A percentile compares a stretch with the other conserved stretches of the same genome.
Conservation (phyloP, 2,329 filamentous ascomycete genomes). For the Orbilia brochopaga region DNA sequence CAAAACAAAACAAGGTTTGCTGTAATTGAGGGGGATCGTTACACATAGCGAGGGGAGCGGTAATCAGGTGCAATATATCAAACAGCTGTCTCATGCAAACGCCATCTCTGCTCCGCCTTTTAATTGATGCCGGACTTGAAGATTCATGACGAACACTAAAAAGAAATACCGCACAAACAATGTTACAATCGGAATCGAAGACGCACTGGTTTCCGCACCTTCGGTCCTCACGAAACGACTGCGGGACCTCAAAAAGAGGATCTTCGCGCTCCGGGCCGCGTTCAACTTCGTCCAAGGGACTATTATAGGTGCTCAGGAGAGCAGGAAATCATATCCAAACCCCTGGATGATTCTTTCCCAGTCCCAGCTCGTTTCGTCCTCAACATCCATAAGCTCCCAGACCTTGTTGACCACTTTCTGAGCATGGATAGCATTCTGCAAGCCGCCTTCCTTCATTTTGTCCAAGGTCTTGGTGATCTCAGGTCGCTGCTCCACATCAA, state of each 20-base stretch:
- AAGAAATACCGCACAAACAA: slow-evolving; percentile 44
- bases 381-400: slow-evolving; percentile 67
- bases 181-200: slow-evolving; percentile 49
- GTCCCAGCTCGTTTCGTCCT: slow-evolving; percentile 66
- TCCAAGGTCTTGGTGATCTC: slow-evolving; percentile 65
- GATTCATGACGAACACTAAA: slow-evolving; percentile 17
- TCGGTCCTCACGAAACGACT: neutral
- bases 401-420: slow-evolving; percentile 65
- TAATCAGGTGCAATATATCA: slow-evolving; percentile 17
- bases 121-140: slow-evolving; percentile 27
- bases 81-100: slow-evolving; percentile 42
- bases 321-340: slow-evolving; percentile 68
- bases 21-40: neutral
- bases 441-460: slow-evolving; percentile 64
- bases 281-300: neutral
- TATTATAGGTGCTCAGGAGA: slow-evolving; percentile 60
- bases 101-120: slow-evolving; percentile 44
- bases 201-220: slow-evolving; percentile 47
- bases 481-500: slow-evolving; percentile 64
- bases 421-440: slow-evolving; percentile 67
- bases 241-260: neutral
- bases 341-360: slow-evolving; percentile 68
- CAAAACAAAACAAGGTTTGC: neutral
- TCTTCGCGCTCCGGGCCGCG: neutral
- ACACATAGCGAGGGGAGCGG: neutral